Base-by-base conservation (phyloP, 805 yeast genomes). In the Nakazawaea laoshanensis region DNA sequence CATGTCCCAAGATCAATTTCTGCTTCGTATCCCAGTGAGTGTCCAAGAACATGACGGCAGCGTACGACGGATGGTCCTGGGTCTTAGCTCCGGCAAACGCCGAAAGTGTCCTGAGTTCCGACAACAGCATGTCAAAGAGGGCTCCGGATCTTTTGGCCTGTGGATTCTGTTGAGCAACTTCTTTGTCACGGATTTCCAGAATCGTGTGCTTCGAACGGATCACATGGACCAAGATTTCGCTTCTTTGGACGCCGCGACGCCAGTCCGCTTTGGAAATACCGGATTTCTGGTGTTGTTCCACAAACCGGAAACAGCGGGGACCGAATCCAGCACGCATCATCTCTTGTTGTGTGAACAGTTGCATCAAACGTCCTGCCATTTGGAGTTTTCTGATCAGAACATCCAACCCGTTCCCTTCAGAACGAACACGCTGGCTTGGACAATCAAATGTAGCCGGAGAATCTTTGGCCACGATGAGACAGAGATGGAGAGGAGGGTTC, bases 261-360 rank as follows among this genome's bases (percentile, higher is more conserved):
- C 46, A 39, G 38, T 71, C 77, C 32, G 67, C 62, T 21, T 47
- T 48, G 21, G 74, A 67, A 4, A 73, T 56, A 0, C 89, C 71
- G 35, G 74, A 74, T 11, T 55, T 53, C 4, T 65, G 52, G 40
- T 65, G 70, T 42, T 74, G 83, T 45, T 88, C 94, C 2, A 65
- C 76, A 42, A 86, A 81, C 40, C 74, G 73, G 55, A 86, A 86
- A 4, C 82, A 65, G 39, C 96, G 61, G 42, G 77, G 71, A 8
- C 95, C 94, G 48, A 84, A 71, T 0, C 92, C 88, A 29, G 73
- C 68, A 24, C 78, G 60, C 33, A 74, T 53, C 94, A 89, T 85
- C 49, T 87, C 95, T 44, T 88, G 96, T 45, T 75, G 77, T 0
- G 96, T 88, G 53, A 70, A 87, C 1, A 95, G 94, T 46, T 85